Conservation (phyloP, 2,329 filamentous ascomycete species). For the Penicillium sp. region DNA sequence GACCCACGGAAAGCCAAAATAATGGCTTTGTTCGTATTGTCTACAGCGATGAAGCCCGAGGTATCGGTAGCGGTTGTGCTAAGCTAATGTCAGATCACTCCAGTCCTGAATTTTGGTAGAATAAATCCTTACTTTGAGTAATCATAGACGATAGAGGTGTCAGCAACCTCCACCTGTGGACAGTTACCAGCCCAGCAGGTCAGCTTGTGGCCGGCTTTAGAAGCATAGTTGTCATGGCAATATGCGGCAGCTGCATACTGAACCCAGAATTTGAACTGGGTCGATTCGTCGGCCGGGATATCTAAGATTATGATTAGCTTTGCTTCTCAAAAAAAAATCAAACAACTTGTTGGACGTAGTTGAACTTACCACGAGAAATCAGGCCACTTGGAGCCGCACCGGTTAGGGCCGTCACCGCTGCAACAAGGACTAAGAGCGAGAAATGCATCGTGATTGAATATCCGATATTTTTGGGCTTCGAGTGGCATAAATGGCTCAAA, state of each 20-base stretch:
- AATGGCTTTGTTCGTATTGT: constrained; percentile 51
- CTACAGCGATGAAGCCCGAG: constrained; percentile 56
- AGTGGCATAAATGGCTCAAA: not conserved
- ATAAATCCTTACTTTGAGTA: constrained; percentile 51
- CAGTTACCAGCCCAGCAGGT: constrained; percentile 54
- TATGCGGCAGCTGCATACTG: constrained; percentile 60
- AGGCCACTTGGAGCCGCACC: constrained; percentile 20
- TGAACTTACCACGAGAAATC: constrained; percentile 26
- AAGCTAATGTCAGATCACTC: not conserved
- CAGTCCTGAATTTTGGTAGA: not conserved
- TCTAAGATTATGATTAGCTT: too few species aligned
- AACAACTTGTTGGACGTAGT: too few species aligned
- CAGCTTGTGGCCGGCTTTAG: constrained; percentile 46
- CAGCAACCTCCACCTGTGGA: constrained; percentile 47
- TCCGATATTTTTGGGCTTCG: not conserved
- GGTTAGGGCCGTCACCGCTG: constrained; percentile 15
- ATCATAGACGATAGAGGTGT: constrained; percentile 47
- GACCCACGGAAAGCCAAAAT: constrained; percentile 48
- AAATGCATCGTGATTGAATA: constrained; percentile 16
- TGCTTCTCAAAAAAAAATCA: too few species aligned
- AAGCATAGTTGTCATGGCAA: constrained; percentile 55
- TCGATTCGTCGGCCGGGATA: too few species aligned
- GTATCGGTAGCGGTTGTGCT: constrained; percentile 45
- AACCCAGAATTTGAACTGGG: constrained; percentile 54
- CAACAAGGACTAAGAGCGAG: constrained; percentile 19